phyloP scores from a whole-genome alignment of 208 protist species.

The Trypanosoma congolense region DNA sequence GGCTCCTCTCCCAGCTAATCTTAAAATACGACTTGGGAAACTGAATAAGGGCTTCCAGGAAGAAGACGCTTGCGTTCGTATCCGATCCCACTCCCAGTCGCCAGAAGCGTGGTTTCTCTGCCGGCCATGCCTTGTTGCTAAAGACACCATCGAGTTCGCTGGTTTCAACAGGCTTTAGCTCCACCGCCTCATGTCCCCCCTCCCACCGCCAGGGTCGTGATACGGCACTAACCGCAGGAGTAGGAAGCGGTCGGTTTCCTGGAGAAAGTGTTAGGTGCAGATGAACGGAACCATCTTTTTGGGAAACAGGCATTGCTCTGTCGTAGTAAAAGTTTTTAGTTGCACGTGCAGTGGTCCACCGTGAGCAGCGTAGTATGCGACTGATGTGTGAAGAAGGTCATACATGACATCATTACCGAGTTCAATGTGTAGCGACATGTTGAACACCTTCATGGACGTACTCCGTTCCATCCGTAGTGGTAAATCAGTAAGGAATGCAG shows the following conservation, averaged over 20 bases:
- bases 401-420: slow-evolving; percentile 19
- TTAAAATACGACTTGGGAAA: slow-evolving; percentile 8
- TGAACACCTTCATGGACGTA: slow-evolving; percentile 8
- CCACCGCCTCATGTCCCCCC: slow-evolving; percentile 31
- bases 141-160: slow-evolving; percentile 49
- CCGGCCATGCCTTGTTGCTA: slow-evolving; percentile 20
- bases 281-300: slow-evolving; percentile 12
- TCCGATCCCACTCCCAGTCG: slow-evolving; percentile 53
- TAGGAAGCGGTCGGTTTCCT: background rate
- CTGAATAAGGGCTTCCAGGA: slow-evolving; percentile 69
- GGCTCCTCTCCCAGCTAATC: slow-evolving; percentile 14
- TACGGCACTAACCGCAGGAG: background rate
- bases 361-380: slow-evolving; percentile 9
- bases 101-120: slow-evolving; percentile 47
- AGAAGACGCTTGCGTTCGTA: slow-evolving; percentile 56
- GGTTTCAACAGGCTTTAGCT: slow-evolving; percentile 33
- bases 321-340: slow-evolving; percentile 13
- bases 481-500: slow-evolving; percentile 44
- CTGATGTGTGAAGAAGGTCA: slow-evolving; percentile 1
- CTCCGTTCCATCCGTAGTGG: slow-evolving; percentile 10
- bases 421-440: slow-evolving; percentile 24
- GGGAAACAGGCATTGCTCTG: slow-evolving; percentile 11
- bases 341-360: slow-evolving; percentile 12
- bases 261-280: slow-evolving; percentile 13
- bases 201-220: slow-evolving; percentile 47